Conservation (phyloP, 345 rosid species). For the Syzygium aqueum region DNA sequence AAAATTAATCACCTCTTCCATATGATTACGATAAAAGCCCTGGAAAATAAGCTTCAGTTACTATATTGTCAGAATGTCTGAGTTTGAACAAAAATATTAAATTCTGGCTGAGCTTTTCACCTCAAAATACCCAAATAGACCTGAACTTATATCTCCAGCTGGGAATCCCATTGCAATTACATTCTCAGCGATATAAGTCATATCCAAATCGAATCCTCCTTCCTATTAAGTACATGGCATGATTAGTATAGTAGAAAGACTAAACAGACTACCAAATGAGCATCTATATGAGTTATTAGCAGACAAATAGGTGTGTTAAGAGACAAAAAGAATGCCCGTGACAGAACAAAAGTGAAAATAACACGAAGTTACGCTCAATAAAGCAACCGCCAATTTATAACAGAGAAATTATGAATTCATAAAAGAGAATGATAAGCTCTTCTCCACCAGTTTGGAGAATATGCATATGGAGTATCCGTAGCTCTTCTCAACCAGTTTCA, state of each 20-base stretch:
- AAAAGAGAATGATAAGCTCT: neutral
- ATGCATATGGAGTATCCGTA: neutral
- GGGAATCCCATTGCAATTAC: constrained; percentile 98
- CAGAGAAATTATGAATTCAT: neutral
- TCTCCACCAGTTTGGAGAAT: neutral
- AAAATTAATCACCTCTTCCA: constrained; percentile 93
- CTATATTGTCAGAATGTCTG: neutral
- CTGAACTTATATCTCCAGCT: constrained; percentile 92
- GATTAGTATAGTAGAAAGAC: neutral
- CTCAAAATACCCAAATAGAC: constrained; percentile 84
- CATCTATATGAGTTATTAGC: neutral
- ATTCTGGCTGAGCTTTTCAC: constrained; percentile 16
- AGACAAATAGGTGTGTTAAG: neutral
- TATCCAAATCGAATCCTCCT: constrained; percentile 71
- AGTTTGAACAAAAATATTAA: neutral
- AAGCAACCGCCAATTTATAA: neutral
- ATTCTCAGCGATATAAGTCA: constrained; percentile 83
- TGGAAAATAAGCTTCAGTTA: constrained; percentile 22
- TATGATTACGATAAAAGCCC: constrained; percentile 89
- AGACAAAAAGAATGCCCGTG: neutral
- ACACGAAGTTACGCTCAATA: neutral
- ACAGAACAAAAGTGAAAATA: neutral
- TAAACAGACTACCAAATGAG: neutral
- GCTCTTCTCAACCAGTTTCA: neutral
- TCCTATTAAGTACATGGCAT: constrained; percentile 37